Conservation (phyloP, 2,329 filamentous ascomycete genomes). For the Paracoccidioides brasiliensis region DNA sequence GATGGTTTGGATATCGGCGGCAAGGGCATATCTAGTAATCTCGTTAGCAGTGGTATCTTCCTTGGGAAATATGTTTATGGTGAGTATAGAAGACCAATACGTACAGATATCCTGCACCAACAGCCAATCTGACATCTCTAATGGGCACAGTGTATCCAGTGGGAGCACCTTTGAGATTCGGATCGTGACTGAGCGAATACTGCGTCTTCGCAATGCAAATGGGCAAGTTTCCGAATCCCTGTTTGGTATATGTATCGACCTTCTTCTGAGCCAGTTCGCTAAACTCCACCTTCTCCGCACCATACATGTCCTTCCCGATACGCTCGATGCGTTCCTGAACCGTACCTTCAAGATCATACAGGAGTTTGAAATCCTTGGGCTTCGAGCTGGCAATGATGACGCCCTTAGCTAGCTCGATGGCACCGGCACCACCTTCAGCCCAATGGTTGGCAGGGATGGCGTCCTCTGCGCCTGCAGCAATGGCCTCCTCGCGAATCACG, state of each 20-base stretch:
- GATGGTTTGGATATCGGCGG: conserved; percentile 96
- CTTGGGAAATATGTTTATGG: not conserved
- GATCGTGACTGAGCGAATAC: conserved; percentile 89
- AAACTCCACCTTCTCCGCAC: conserved; percentile 78
- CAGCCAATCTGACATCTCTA: conserved; percentile 82
- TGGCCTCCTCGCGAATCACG: conserved; percentile 77
- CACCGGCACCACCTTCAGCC: conserved; percentile 86
- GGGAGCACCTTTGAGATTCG: conserved; percentile 85
- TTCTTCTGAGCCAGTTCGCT: conserved; percentile 91
- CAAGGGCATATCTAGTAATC: conserved; percentile 61
- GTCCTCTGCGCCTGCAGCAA: conserved; percentile 84
- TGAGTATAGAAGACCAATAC: conserved; percentile 21
- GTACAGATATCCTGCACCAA: conserved; percentile 82
- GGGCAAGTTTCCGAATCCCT: conserved; percentile 83
- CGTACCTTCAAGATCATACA: conserved; percentile 66
- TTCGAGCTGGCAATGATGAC: conserved; percentile 73
- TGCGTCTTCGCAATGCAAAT: conserved; percentile 98
- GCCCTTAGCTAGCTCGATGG: conserved; percentile 73
- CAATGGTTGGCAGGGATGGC: conserved; percentile 93
- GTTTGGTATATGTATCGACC: conserved; percentile 84
- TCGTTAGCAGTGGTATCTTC: conserved; percentile 23
- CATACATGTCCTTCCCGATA: conserved; percentile 90
- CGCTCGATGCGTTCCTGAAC: conserved; percentile 82
- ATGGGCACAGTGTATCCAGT: conserved; percentile 92
- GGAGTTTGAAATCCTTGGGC: conserved; percentile 73